Conservation (phyloP, 2,329 filamentous ascomycete species). For the Epichloe sylvatica region DNA sequence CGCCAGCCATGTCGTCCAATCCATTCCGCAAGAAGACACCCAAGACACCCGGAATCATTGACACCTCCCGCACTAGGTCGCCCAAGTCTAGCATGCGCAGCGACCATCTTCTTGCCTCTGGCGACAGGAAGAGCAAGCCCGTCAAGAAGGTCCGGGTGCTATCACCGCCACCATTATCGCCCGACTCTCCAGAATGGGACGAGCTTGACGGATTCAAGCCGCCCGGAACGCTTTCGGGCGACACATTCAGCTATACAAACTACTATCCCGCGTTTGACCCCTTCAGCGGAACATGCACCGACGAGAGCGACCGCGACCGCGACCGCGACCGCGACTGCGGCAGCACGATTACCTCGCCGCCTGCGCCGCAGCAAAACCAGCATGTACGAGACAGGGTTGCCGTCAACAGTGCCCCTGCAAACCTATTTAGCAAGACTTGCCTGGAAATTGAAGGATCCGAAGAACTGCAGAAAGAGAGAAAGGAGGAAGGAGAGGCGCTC, state of each 20-base stretch:
- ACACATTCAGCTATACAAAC: conserved; percentile 9
- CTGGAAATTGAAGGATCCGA: conserved; percentile 32
- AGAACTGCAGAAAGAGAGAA: conserved; percentile 18
- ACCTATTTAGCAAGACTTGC: conserved; percentile 41
- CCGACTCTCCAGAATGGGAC: conserved; percentile 32
- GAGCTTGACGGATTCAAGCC: conserved; percentile 16
- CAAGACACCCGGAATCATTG: conserved; percentile 8
- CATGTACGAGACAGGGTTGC: neutral
- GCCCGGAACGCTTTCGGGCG: conserved; percentile 14
- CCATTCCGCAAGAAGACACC: conserved; percentile 12
- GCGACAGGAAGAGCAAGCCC: conserved; percentile 31
- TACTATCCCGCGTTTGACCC: conserved; percentile 12
- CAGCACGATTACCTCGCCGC: conserved; percentile 12
- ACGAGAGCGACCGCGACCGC: conserved; percentile 16
- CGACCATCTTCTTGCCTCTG: conserved; percentile 2
- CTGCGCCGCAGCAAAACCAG: conserved; percentile 1
- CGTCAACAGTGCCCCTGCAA: conserved; percentile 13
- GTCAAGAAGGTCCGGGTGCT: conserved; percentile 55
- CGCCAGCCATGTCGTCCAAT: conserved; percentile 11
- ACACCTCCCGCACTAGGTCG: conserved; percentile 8
- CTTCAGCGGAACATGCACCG: conserved; percentile 17
- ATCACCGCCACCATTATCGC: conserved; percentile 47
- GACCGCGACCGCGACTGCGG: conserved; percentile 9
- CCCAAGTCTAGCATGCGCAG: conserved; percentile 11
- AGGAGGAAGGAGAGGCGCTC: conserved; percentile 18